A percentile compares a stretch with the other conserved stretches of the same genome.
These are phyloP conservation scores for Phytophthora crassamura DNA, from an alignment of 352 stramenopile genomes.

Conservation along the genomic window DNA sequence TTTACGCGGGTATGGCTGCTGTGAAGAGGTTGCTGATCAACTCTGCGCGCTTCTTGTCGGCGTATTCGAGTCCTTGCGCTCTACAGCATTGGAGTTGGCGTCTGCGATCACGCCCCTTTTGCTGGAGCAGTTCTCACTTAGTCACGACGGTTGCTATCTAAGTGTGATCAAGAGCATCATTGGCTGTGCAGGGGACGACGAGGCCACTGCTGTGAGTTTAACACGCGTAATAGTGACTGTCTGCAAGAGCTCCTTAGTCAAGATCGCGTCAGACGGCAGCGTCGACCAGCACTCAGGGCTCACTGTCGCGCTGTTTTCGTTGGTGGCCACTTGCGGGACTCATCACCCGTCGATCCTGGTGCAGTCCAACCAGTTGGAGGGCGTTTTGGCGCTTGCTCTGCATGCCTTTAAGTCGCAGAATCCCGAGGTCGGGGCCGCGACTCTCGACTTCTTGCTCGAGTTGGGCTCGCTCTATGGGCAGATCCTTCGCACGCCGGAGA, in stretches of 20 bases:
- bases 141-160: slow-evolving; percentile 66
- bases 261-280: slow-evolving; percentile 53
- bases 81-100: slow-evolving; percentile 66
- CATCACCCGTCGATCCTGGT: slow-evolving; percentile 71
- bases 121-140: slow-evolving; percentile 68
- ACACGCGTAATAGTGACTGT: slow-evolving; percentile 75
- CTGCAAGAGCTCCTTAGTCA: slow-evolving; percentile 56
- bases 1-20: slow-evolving; percentile 52
- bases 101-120: slow-evolving; percentile 67
- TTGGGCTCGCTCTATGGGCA: slow-evolving; percentile 76
- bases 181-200: slow-evolving; percentile 63
- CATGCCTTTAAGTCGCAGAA: slow-evolving; percentile 73
- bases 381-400: slow-evolving; percentile 60
- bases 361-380: slow-evolving; percentile 71
- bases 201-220: slow-evolving; percentile 60
- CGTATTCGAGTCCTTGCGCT: slow-evolving; percentile 69
- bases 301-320: slow-evolving; percentile 60
- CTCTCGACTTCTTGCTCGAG: slow-evolving; percentile 69
- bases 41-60: slow-evolving; percentile 64
- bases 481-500: slow-evolving; percentile 63
- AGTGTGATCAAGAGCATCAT: slow-evolving; percentile 79
- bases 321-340: slow-evolving; percentile 62
- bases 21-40: slow-evolving; percentile 63
- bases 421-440: slow-evolving; percentile 62
- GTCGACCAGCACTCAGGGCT: slow-evolving; percentile 64